Evolutionary conservation across 2,329 filamentous ascomycete genomes (phyloP), one percentile per base, ranked within the genome.

Genomic region (Epichloe brachyelytri): DNA sequence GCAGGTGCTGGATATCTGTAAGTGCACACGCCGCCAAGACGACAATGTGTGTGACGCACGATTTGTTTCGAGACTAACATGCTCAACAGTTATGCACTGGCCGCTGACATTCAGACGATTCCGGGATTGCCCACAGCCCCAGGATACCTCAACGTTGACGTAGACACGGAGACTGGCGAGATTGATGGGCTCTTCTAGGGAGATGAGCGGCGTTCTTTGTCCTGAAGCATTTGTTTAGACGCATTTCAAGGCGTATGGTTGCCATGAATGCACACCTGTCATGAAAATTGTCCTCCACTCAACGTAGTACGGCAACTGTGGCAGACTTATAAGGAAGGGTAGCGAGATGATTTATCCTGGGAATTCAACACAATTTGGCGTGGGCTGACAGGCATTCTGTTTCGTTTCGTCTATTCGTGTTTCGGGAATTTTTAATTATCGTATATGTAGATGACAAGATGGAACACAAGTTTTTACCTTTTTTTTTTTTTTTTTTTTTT

Each of bases 31-130:
- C n/a, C 12, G 11, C n/a, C 11, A 22, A 43, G 15, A 26, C 8
- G 11, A 30, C 8, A 38, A 33, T 2, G 3, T 11, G 15, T 30
- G 2, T 37, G 14, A 6, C 8, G 5, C 12, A 20, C 26, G n/a
- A 10, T 8, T 3, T 14, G 41, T 11, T 33, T 15, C n/a, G 8
- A 11, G 19, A 58, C 69, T 76, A 64, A 75, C 56, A 48, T 7
- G n/a, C 3, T 37, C 36, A 50, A 45, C 57, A 86, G 85, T 50
- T 96, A 95, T 61, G 93, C 93, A 6, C 78, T 97, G 55, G 93
- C 93, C 50, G 93, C 93, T 14, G 93, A 98, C 64, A 97, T 98
- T 58, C 93, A 97, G 75, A 98, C 93, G 1, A 98, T 98, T 57
- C 93, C 93, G 14, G 93, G 93, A 55, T 74, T 98, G 57, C 91